phyloP scores from a whole-genome alignment of 1,284 basidiomycete genomes.

The Gymnopus androsaceus region DNA sequence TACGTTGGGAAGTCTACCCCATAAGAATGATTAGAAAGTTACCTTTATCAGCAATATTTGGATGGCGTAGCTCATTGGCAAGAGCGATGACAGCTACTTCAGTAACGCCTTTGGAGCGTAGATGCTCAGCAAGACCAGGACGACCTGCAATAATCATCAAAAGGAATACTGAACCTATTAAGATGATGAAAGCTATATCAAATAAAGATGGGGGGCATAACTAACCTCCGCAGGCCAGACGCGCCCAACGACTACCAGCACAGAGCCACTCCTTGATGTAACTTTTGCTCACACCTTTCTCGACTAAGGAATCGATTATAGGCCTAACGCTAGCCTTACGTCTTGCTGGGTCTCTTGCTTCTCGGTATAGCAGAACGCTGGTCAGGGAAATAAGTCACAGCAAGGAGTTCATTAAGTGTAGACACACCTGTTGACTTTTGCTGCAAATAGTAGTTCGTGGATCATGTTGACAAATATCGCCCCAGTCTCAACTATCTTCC shows the following conservation, averaged over 20 bases:
- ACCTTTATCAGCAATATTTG: neutral
- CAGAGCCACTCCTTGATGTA: neutral
- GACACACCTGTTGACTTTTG: slow-evolving; percentile 1
- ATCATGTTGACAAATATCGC: neutral
- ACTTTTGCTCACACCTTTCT: neutral
- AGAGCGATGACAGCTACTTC: neutral
- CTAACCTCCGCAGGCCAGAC: neutral
- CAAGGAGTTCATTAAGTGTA: neutral
- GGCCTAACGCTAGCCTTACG: neutral
- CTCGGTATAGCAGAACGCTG: neutral
- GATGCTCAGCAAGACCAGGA: neutral
- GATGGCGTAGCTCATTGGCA: neutral
- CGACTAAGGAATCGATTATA: neutral
- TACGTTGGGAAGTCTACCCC: too few species aligned
- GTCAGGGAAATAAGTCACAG: neutral
- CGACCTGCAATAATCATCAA: neutral
- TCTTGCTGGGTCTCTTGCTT: neutral
- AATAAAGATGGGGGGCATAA: neutral
- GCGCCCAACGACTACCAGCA: neutral
- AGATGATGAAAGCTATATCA: too few species aligned
- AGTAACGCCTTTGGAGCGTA: neutral
- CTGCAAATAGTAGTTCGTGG: neutral
- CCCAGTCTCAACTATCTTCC: neutral
- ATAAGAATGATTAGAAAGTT: neutral
- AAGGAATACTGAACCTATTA: neutral